Evolutionary conservation across 345 rosid species (phyloP).

Genomic region (Sonneratia caseolaris): DNA sequence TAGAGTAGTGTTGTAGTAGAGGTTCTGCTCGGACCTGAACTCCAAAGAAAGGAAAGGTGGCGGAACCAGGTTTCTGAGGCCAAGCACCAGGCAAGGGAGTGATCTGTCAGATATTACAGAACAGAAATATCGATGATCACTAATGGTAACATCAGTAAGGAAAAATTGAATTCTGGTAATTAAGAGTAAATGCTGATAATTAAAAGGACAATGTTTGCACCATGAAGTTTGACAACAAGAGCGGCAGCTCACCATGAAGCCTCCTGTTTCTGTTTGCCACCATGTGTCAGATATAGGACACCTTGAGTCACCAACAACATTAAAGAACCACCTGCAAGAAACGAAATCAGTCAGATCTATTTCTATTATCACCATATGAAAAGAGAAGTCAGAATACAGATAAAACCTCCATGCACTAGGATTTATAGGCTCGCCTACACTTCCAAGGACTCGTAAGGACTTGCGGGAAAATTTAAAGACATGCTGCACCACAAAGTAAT

Average conservation of each 20-base stretch:
- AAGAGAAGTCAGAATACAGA: constrained; percentile 12
- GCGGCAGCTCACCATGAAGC: constrained; percentile 56
- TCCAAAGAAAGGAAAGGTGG: constrained; percentile 99
- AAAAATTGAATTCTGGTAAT: not conserved
- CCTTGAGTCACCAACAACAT: constrained; percentile 77
- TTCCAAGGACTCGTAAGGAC: constrained; percentile 89
- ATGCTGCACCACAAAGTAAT: constrained; percentile 38
- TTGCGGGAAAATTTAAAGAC: constrained; percentile 80
- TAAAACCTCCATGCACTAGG: constrained; percentile 98
- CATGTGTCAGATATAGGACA: constrained; percentile 98
- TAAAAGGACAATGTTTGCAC: not conserved
- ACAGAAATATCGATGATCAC: not conserved
- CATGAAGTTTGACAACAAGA: not conserved
- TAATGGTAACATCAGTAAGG: not conserved
- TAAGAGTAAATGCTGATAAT: not conserved
- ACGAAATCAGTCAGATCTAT: constrained; percentile 4
- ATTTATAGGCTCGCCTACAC: constrained; percentile 99
- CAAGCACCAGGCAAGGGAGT: constrained; percentile 98
- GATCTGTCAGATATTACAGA: constrained; percentile 40
- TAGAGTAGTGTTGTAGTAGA: constrained; percentile 2
- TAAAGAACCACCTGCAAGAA: constrained; percentile 76
- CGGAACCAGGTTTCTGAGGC: constrained; percentile 99
- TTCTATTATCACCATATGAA: not conserved
- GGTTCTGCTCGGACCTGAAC: constrained; percentile 57
- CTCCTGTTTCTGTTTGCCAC: constrained; percentile 99